These are phyloP conservation scores for Fusarium tricinctum DNA, from an alignment of 2,329 filamentous ascomycete species.

Conservation along the genomic window DNA sequence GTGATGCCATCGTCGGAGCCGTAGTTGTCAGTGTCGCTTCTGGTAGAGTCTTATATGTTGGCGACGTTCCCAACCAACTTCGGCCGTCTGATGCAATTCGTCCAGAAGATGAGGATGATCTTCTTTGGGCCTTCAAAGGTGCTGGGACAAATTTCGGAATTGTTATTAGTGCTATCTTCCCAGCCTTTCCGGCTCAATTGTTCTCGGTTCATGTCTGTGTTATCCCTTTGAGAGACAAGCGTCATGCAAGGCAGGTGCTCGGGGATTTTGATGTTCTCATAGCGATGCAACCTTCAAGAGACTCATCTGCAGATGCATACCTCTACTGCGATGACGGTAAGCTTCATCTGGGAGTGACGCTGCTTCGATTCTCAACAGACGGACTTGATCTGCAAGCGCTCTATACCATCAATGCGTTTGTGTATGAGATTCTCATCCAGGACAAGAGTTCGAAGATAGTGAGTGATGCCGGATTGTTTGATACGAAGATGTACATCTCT, in stretches of 20 bases:
- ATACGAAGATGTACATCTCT: slow-evolving; percentile 72
- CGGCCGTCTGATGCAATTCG: slow-evolving; percentile 58
- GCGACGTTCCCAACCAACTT: slow-evolving; percentile 63
- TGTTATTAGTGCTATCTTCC: slow-evolving; percentile 67
- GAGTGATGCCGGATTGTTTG: slow-evolving; percentile 67
- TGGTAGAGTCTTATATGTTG: slow-evolving; percentile 64
- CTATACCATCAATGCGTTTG: background rate
- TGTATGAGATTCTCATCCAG: slow-evolving; percentile 51
- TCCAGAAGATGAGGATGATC: slow-evolving; percentile 62
- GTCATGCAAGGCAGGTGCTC: slow-evolving; percentile 54
- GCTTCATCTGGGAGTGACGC: slow-evolving; percentile 66
- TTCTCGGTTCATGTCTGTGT: slow-evolving; percentile 60
- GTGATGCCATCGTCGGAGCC: slow-evolving; percentile 72
- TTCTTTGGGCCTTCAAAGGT: slow-evolving; percentile 71
- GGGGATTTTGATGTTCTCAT: slow-evolving; percentile 57
- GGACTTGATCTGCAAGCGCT: slow-evolving; percentile 16
- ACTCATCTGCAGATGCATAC: slow-evolving; percentile 68
- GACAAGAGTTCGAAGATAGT: slow-evolving; percentile 54
- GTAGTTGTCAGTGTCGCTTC: slow-evolving; percentile 67
- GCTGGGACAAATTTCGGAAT: slow-evolving; percentile 73
- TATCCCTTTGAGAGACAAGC: slow-evolving; percentile 51
- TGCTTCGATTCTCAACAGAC: slow-evolving; percentile 58
- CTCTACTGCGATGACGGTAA: slow-evolving; percentile 63
- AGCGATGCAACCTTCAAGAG: slow-evolving; percentile 55
- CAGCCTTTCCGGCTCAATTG: slow-evolving; percentile 58